These are phyloP conservation scores for Lipomyces orientalis DNA, from an alignment of 805 yeast species.

Conservation along the genomic window DNA sequence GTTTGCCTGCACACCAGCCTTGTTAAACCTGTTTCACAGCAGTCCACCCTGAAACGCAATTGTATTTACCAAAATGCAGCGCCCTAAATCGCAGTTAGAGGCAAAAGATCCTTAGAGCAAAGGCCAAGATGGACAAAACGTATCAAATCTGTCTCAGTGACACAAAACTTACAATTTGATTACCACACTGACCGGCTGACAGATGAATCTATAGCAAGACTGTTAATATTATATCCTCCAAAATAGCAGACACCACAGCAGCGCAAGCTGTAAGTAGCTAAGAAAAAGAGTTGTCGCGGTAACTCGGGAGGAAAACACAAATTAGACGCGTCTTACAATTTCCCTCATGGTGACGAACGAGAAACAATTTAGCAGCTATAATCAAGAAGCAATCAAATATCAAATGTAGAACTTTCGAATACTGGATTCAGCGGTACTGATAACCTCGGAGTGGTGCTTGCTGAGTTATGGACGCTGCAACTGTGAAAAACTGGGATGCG, in stretches of 20 bases:
- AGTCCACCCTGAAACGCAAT: not conserved
- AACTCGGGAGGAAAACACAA: not conserved
- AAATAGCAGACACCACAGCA: not conserved
- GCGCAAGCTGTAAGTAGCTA: constrained; percentile 4
- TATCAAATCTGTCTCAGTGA: not conserved
- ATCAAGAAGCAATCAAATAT: constrained; percentile 7
- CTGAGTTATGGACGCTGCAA: not conserved
- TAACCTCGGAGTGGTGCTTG: constrained; percentile 6
- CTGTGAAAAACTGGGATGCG: not conserved
- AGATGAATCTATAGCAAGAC: constrained; percentile 68
- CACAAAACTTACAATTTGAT: constrained; percentile 68
- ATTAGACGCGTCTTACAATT: constrained; percentile 36
- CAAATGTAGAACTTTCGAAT: not conserved
- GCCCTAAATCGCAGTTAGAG: constrained; percentile 29
- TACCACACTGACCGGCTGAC: constrained; percentile 97
- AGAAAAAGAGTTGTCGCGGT: not conserved
- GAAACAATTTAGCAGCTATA: not conserved
- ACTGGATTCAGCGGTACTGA: not conserved
- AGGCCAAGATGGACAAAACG: not conserved
- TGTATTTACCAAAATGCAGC: constrained; percentile 38
- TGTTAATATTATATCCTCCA: not conserved
- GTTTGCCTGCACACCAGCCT: constrained; percentile 33
- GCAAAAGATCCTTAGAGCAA: not conserved
- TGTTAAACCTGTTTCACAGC: constrained; percentile 10
- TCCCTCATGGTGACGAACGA: constrained; percentile 31